These are phyloP conservation scores for Penicillium corylophilum DNA, from an alignment of 2,329 filamentous ascomycete genomes.

Conservation along the genomic window DNA sequence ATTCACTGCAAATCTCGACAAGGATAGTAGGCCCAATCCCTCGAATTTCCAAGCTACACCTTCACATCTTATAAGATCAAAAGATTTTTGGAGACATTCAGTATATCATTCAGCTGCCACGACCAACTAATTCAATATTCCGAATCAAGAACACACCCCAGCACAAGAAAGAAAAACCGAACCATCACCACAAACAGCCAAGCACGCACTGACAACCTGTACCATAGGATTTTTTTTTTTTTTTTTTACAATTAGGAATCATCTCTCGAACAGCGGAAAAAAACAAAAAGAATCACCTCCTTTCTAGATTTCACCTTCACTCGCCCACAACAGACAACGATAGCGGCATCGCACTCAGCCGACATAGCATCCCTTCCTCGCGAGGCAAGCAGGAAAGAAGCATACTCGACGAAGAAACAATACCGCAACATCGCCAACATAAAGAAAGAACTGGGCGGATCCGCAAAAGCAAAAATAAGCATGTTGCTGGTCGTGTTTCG, in stretches of 20 bases:
- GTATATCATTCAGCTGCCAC: slow-evolving; percentile 6
- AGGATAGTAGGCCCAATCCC: background rate
- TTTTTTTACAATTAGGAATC: background rate
- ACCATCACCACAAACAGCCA: background rate
- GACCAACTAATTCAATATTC: slow-evolving; percentile 5
- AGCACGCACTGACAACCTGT: background rate
- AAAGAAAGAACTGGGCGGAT: background rate
- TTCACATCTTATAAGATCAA: background rate
- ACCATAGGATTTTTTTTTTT: background rate
- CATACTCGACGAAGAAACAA: background rate
- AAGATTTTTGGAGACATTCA: background rate
- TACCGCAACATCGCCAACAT: background rate
- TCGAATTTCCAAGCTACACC: background rate
- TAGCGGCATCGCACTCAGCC: background rate
- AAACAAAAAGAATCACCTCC: background rate
- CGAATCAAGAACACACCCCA: slow-evolving; percentile 3
- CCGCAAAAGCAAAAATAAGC: background rate
- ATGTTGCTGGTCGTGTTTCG: background rate
- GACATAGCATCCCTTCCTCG: background rate
- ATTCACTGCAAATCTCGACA: background rate
- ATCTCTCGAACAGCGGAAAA: background rate
- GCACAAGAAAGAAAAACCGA: slow-evolving; percentile 1
- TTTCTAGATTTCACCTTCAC: background rate
- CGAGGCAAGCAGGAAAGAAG: background rate
- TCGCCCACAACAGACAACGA: background rate